These are phyloP conservation scores for Rubia peregrina DNA, from an alignment of 305 asterid genomes.

Conservation along the genomic window DNA sequence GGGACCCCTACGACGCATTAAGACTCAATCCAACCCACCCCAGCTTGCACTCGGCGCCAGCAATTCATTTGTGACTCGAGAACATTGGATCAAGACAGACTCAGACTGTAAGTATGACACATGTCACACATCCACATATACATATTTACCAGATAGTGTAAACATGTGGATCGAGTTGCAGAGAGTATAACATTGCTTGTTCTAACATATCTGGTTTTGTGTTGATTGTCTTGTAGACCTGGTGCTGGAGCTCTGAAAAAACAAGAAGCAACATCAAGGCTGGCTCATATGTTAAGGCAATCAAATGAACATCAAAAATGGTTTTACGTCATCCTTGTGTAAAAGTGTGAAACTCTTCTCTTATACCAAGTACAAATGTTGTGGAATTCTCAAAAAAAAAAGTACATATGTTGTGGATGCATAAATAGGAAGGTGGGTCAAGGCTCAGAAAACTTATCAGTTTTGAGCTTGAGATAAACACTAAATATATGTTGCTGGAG, in stretches of 20 bases:
- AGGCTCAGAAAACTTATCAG: not conserved
- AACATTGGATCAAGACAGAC: slow-evolving; percentile 85
- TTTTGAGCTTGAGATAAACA: not conserved
- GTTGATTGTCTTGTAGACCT: slow-evolving; percentile 49
- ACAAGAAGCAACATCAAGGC: slow-evolving; percentile 8
- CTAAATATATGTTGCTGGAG: not conserved
- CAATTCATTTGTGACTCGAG: slow-evolving; percentile 39
- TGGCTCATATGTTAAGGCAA: not conserved
- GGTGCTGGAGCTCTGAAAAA: slow-evolving; percentile 74
- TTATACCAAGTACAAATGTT: not conserved
- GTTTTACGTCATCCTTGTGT: not conserved
- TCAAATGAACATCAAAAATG: not conserved
- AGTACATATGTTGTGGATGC: not conserved
- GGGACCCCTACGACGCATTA: slow-evolving; percentile 34
- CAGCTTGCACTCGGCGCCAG: slow-evolving; percentile 28
- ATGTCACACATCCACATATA: not conserved
- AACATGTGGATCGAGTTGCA: not conserved
- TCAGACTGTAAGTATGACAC: slow-evolving; percentile 69
- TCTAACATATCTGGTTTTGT: slow-evolving; percentile 17
- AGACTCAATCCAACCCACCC: slow-evolving; percentile 32
- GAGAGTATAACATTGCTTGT: not conserved
- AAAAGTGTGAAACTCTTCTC: not conserved
- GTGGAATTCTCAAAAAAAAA: too few species aligned
- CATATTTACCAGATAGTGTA: not conserved
- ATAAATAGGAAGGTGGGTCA: slow-evolving; percentile 3